Evolutionary conservation across 1,284 basidiomycete genomes (phyloP).

Genomic region (Ceratobasidium sp.): DNA sequence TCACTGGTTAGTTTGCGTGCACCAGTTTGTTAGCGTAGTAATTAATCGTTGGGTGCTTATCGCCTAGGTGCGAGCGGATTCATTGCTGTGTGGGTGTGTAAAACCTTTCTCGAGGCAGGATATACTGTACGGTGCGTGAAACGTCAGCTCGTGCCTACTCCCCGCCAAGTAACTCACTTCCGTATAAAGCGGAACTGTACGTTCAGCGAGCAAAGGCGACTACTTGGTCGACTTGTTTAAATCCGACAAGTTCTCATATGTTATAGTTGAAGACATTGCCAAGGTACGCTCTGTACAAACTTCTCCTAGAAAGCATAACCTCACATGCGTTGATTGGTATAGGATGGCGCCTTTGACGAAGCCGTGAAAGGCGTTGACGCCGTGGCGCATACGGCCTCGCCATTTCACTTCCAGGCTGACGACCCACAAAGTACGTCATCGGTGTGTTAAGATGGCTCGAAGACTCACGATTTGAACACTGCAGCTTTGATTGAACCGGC

Average conservation of each 20-base stretch:
- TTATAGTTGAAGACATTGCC: constrained; percentile 50
- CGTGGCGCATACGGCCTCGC: constrained; percentile 50
- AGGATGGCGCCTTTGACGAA: constrained; percentile 51
- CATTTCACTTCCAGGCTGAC: constrained; percentile 45
- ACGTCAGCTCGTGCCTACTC: neutral
- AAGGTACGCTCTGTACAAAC: constrained; percentile 37
- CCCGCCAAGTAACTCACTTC: neutral
- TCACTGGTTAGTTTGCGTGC: constrained; percentile 43
- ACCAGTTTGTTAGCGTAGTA: no score
- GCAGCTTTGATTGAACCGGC: constrained; percentile 54
- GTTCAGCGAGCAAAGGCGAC: constrained; percentile 49
- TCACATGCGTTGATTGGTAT: neutral
- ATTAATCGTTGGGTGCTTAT: neutral
- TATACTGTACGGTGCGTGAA: constrained; percentile 45
- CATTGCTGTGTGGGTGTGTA: constrained; percentile 49
- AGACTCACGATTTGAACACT: neutral
- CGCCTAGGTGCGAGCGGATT: constrained; percentile 49
- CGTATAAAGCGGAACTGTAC: constrained; percentile 45
- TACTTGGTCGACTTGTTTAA: constrained; percentile 49
- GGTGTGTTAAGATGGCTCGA: neutral
- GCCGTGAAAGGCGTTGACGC: constrained; percentile 52
- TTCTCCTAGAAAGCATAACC: neutral
- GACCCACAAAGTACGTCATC: constrained; percentile 47
- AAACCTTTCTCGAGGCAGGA: constrained; percentile 47
- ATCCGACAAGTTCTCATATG: constrained; percentile 48